Evolutionary conservation across 768 basidiomycete genomes (phyloP).

Genomic region (Suillus subalutaceus): DNA sequence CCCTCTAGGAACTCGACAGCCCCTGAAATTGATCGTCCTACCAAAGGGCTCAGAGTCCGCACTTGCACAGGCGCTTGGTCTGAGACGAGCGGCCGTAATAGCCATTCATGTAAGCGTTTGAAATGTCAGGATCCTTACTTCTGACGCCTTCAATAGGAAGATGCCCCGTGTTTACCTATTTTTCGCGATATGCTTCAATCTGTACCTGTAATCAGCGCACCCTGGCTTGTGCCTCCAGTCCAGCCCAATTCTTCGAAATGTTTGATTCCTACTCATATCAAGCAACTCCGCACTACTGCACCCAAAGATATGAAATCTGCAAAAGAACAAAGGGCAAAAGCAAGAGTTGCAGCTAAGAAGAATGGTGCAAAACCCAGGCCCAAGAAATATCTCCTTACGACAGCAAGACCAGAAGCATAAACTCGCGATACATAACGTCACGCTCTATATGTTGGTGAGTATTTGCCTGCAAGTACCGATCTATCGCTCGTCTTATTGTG

Average conservation of each 20-base stretch:
- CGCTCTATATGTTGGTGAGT: neutral
- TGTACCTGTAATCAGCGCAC: constrained; percentile 59
- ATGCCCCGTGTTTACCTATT: constrained; percentile 40
- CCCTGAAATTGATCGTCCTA: constrained; percentile 62
- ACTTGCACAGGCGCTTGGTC: constrained; percentile 63
- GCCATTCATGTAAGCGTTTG: constrained; percentile 55
- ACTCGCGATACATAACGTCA: neutral
- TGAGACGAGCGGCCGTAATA: constrained; percentile 65
- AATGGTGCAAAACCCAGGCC: constrained; percentile 1
- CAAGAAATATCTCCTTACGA: constrained; percentile 13
- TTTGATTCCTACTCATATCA: constrained; percentile 75
- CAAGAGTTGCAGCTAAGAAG: constrained; percentile 51
- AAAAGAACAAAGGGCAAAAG: constrained; percentile 57
- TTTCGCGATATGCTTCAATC: constrained; percentile 46
- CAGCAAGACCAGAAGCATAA: neutral
- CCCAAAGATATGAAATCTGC: constrained; percentile 79
- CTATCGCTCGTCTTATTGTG: neutral
- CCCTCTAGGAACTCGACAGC: constrained; percentile 25
- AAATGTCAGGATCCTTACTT: neutral
- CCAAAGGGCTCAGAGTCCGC: constrained; percentile 66
- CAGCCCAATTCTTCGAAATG: constrained; percentile 18
- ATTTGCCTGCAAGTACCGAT: neutral
- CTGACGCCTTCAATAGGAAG: constrained; percentile 12
- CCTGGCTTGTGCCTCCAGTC: constrained; percentile 55
- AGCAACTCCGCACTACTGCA: constrained; percentile 67